Conservation (phyloP, 2,329 filamentous ascomycete genomes). For the Colletotrichum spaethianum region DNA sequence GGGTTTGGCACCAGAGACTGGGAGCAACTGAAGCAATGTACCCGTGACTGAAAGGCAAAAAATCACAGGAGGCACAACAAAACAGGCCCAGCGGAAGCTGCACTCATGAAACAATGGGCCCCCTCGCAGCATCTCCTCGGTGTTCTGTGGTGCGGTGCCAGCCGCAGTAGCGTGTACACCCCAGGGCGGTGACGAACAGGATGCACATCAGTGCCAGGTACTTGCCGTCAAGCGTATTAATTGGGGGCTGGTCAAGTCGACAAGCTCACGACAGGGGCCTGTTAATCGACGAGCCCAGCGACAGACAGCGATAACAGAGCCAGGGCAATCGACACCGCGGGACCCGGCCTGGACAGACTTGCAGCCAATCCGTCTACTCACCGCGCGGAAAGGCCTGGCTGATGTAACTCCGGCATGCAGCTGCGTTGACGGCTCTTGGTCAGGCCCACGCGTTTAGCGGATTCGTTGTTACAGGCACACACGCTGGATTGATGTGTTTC, state of each 20-base stretch:
- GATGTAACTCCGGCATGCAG: slow-evolving; percentile 29
- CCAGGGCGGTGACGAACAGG: slow-evolving; percentile 6
- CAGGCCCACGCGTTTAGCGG: slow-evolving; percentile 10
- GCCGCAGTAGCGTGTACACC: not conserved
- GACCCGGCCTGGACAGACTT: not conserved
- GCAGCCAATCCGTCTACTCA: not conserved
- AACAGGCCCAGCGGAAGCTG: slow-evolving; percentile 13
- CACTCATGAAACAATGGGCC: slow-evolving; percentile 32
- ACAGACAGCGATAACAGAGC: not conserved
- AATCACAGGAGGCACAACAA: slow-evolving; percentile 9
- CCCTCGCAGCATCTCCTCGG: slow-evolving; percentile 1
- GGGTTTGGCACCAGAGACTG: not conserved
- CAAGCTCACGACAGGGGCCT: slow-evolving; percentile 21
- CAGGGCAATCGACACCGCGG: slow-evolving; percentile 4
- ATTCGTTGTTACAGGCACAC: not conserved
- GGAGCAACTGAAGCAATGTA: not conserved
- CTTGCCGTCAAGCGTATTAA: not conserved
- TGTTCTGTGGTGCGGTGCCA: slow-evolving; percentile 6
- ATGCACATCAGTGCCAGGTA: not conserved
- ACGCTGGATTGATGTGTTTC: slow-evolving; percentile 18
- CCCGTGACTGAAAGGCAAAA: not conserved
- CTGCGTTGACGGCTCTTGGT: slow-evolving; percentile 17
- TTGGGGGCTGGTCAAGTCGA: slow-evolving; percentile 7
- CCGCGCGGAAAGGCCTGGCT: slow-evolving; percentile 4
- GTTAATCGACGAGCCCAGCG: slow-evolving; percentile 7